Evolutionary conservation across 495 filamentous ascomycete genomes (phyloP).

Genomic region (Penicillium simplicissimum): DNA sequence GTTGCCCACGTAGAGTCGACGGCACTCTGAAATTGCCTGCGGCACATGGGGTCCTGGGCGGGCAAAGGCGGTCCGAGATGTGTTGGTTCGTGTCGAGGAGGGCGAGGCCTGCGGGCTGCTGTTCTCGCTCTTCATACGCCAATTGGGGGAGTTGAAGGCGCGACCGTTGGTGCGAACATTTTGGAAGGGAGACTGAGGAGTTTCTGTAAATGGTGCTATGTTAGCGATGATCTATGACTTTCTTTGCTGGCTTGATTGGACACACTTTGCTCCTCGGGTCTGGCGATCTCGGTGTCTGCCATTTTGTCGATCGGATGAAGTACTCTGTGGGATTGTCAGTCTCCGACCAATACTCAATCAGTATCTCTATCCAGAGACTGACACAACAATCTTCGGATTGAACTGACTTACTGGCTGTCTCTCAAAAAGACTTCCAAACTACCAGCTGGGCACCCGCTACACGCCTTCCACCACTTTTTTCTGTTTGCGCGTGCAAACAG

Average conservation of each 20-base stretch:
- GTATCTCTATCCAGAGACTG: too few relatives aligned
- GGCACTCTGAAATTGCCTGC: constrained; percentile 44
- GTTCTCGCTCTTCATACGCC: constrained; percentile 44
- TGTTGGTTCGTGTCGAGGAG: constrained; percentile 34
- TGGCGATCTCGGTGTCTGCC: constrained; percentile 38
- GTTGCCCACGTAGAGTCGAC: constrained; percentile 65
- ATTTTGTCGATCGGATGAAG: constrained; percentile 22
- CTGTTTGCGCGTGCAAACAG: constrained; percentile 34
- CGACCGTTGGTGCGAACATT: constrained; percentile 47
- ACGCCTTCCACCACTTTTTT: constrained; percentile 22
- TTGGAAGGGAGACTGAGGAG: constrained; percentile 39
- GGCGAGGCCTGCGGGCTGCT: constrained; percentile 36
- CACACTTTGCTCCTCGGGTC: constrained; percentile 41
- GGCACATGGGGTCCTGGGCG: constrained; percentile 39
- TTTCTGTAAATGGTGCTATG: constrained; percentile 15
- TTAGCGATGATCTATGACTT: not conserved
- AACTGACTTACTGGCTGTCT: constrained; percentile 4
- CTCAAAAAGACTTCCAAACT: constrained; percentile 18
- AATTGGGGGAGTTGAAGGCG: constrained; percentile 50
- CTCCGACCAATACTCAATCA: not conserved
- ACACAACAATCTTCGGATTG: not conserved
- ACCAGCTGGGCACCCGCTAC: constrained; percentile 9
- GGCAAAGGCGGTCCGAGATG: constrained; percentile 41
- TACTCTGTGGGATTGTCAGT: not conserved
- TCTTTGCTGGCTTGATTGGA: constrained; percentile 14